Evolutionary conservation across 2,329 filamentous ascomycete genomes (phyloP).

Genomic region (Epicoccum nigrum): DNA sequence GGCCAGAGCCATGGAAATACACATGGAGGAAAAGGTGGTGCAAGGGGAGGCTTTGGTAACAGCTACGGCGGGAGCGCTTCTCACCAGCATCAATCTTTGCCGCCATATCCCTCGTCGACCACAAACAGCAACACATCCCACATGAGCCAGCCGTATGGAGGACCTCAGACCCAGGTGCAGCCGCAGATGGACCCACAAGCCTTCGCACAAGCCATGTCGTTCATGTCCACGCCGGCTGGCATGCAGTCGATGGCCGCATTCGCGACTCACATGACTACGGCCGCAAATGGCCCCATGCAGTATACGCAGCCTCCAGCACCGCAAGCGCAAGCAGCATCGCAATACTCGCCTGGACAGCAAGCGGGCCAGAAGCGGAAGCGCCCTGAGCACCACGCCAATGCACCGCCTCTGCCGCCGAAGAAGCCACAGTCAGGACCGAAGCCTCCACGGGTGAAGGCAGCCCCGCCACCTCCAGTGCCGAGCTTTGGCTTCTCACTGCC

Average conservation of each 20-base stretch:
- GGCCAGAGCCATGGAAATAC: slow-evolving; percentile 27
- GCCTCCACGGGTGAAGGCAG: slow-evolving; percentile 42
- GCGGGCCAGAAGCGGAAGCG: slow-evolving; percentile 40
- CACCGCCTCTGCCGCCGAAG: slow-evolving; percentile 17
- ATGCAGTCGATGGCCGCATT: slow-evolving; percentile 38
- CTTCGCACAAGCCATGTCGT: slow-evolving; percentile 38
- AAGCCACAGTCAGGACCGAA: slow-evolving; percentile 30
- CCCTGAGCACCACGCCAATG: slow-evolving; percentile 23
- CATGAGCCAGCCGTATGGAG: slow-evolving; percentile 3
- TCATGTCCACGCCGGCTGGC: slow-evolving; percentile 37
- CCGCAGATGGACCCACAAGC: slow-evolving; percentile 29
- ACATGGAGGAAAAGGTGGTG: slow-evolving; percentile 24
- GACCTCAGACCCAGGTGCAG: slow-evolving; percentile 16
- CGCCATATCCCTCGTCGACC: neutral
- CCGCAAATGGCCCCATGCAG: slow-evolving; percentile 2
- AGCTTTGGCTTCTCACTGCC: slow-evolving; percentile 46
- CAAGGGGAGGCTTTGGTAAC: slow-evolving; percentile 30
- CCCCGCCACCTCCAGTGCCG: slow-evolving; percentile 42
- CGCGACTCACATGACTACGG: slow-evolving; percentile 17
- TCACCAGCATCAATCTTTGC: neutral
- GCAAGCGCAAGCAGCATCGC: slow-evolving; percentile 11
- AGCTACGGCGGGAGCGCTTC: slow-evolving; percentile 18
- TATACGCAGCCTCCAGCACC: slow-evolving; percentile 6
- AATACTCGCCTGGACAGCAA: slow-evolving; percentile 25
- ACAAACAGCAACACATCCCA: slow-evolving; percentile 22